These are phyloP conservation scores for Saturnispora zaruensis DNA, from an alignment of 805 yeast genomes.

Conservation along the genomic window DNA sequence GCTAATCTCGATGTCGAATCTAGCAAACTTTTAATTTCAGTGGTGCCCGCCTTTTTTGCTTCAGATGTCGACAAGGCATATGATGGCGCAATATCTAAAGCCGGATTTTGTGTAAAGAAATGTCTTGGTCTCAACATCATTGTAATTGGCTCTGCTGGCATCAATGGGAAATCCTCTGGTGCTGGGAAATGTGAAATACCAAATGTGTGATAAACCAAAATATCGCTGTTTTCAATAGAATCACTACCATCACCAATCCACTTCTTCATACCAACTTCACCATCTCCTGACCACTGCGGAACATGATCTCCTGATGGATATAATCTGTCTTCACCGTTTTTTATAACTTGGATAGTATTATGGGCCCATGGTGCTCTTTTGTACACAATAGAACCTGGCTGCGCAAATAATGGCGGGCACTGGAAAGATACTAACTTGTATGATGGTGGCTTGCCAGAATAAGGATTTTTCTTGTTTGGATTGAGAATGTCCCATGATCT, in stretches of 20 bases:
- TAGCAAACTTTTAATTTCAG: constrained; percentile 34
- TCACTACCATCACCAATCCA: constrained; percentile 61
- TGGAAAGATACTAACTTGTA: constrained; percentile 71
- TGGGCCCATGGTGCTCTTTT: constrained; percentile 82
- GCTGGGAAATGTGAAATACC: constrained; percentile 84
- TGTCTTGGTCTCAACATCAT: constrained; percentile 70
- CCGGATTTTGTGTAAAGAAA: constrained; percentile 72
- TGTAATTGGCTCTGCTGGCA: constrained; percentile 80
- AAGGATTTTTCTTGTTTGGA: constrained; percentile 56
- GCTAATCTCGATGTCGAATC: constrained; percentile 48
- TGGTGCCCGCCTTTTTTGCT: constrained; percentile 31
- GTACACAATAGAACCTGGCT: constrained; percentile 62
- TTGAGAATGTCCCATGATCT: constrained; percentile 75
- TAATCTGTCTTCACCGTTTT: constrained; percentile 61
- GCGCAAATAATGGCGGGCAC: constrained; percentile 65
- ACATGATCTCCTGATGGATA: constrained; percentile 78
- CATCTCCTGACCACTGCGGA: constrained; percentile 68
- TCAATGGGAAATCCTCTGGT: constrained; percentile 83
- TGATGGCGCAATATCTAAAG: constrained; percentile 65
- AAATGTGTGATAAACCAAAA: constrained; percentile 71
- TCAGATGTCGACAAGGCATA: constrained; percentile 40
- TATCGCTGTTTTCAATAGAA: constrained; percentile 56
- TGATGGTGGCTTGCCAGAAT: constrained; percentile 68
- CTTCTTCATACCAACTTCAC: constrained; percentile 53
- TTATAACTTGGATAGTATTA: constrained; percentile 58